These are phyloP conservation scores for Penicillium sp. DNA, from an alignment of 2,329 filamentous ascomycete genomes.

Conservation along the genomic window DNA sequence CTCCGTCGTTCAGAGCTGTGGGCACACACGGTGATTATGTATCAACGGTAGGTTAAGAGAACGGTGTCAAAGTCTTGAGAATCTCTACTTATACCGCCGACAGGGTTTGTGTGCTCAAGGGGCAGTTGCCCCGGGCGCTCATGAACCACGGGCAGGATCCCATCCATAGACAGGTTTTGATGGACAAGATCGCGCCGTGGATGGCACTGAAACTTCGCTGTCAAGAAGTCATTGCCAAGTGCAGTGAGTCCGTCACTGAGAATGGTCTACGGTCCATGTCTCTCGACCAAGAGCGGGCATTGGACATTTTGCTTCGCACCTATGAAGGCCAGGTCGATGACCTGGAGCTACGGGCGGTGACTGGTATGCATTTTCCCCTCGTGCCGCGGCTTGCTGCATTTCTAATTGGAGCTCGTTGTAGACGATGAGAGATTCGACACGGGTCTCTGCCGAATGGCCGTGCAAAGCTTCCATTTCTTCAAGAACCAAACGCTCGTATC, in stretches of 20 bases:
- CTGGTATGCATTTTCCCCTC: constrained; percentile 27
- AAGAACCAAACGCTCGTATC: constrained; percentile 34
- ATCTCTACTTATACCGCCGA: not conserved
- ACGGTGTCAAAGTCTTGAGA: not conserved
- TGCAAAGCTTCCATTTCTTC: constrained; percentile 42
- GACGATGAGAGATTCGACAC: constrained; percentile 37
- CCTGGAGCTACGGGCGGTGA: constrained; percentile 35
- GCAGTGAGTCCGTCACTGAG: constrained; percentile 39
- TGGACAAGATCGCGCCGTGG: constrained; percentile 37
- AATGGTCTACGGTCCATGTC: constrained; percentile 44
- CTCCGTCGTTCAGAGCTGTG: constrained; percentile 42
- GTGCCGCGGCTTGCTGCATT: not conserved
- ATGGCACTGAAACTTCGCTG: constrained; percentile 43
- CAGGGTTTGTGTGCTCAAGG: constrained; percentile 43
- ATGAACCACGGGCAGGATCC: constrained; percentile 41
- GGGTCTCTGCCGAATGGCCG: constrained; percentile 33
- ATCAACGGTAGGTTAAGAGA: constrained; percentile 37
- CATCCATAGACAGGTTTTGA: constrained; percentile 35
- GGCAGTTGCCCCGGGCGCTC: constrained; percentile 38
- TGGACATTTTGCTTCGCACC: constrained; percentile 40
- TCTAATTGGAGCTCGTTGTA: constrained; percentile 13
- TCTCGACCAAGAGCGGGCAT: constrained; percentile 40
- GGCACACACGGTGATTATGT: constrained; percentile 44
- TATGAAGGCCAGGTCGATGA: constrained; percentile 42
- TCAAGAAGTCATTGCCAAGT: constrained; percentile 40